Conservation (phyloP, 2,329 filamentous ascomycete genomes). For the Bisporella sp. region DNA sequence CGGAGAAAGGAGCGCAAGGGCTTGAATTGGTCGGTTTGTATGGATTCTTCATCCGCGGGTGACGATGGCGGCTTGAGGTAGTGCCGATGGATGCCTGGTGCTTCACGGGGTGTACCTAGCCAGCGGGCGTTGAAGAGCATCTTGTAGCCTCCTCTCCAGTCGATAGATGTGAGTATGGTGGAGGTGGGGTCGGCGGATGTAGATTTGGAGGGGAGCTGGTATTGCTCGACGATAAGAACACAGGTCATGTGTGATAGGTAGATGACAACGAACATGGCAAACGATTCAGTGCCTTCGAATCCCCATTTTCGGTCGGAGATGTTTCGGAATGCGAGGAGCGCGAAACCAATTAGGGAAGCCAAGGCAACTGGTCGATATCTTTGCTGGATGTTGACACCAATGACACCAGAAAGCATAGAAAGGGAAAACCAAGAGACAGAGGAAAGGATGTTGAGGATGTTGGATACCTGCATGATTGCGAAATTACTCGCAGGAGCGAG, state of each 20-base stretch:
- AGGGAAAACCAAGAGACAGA: background rate
- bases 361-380: background rate
- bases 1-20: background rate
- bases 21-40: background rate
- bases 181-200: too few species aligned
- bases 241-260: slow-evolving; percentile 4
- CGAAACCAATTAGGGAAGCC: background rate
- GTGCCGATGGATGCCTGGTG: background rate
- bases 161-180: background rate
- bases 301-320: background rate
- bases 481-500: background rate
- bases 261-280: slow-evolving; percentile 3
- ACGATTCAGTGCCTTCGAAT: background rate
- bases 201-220: background rate
- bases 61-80: background rate
- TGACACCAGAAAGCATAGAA: background rate
- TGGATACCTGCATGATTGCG: background rate
- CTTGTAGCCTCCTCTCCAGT: background rate
- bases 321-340: background rate
- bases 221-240: slow-evolving; percentile 1
- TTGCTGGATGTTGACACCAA: slow-evolving; percentile 1
- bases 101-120: slow-evolving; percentile 3
- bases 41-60: background rate
- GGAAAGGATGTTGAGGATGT: background rate
- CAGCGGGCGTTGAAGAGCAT: slow-evolving; percentile 7